Conservation (phyloP, 176 grass and related monocot species). For the Cenchrus americanus region DNA sequence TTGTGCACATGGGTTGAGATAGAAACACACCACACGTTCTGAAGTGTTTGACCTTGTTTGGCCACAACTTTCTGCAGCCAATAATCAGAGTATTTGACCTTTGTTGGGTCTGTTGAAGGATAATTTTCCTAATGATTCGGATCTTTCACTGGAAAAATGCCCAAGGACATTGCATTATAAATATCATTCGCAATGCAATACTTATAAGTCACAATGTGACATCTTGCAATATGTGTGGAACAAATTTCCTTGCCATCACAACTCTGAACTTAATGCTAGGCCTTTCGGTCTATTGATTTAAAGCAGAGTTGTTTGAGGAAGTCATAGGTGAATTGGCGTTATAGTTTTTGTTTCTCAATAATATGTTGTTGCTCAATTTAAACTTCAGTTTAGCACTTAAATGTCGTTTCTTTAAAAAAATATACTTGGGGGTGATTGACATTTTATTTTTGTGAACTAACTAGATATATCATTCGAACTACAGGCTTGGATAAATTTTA, state of each 20-base stretch:
- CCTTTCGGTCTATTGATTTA: not conserved
- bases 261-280: not conserved
- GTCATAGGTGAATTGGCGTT: not conserved
- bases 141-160: not conserved
- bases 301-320: not conserved
- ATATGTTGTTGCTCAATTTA: not conserved
- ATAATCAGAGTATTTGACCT: slow-evolving; percentile 2
- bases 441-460: not conserved
- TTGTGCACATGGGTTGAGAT: not conserved
- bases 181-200: not conserved
- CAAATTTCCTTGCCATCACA: not conserved
- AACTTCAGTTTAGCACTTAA: not conserved
- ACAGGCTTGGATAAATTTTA: not conserved
- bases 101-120: not conserved
- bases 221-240: not conserved
- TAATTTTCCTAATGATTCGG: not conserved
- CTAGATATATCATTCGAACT: not conserved
- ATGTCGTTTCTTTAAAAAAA: not conserved
- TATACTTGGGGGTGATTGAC: not conserved
- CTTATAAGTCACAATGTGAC: not conserved
- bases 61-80: slow-evolving; percentile 2
- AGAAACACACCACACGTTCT: not conserved
- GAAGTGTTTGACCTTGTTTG: slow-evolving; percentile 2
- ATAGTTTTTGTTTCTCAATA: not conserved
- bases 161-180: not conserved